Evolutionary conservation across 169 alveolate genomes (phyloP), one percentile per base, ranked within the genome.

Genomic region (Amoebophrya sp.): DNA sequence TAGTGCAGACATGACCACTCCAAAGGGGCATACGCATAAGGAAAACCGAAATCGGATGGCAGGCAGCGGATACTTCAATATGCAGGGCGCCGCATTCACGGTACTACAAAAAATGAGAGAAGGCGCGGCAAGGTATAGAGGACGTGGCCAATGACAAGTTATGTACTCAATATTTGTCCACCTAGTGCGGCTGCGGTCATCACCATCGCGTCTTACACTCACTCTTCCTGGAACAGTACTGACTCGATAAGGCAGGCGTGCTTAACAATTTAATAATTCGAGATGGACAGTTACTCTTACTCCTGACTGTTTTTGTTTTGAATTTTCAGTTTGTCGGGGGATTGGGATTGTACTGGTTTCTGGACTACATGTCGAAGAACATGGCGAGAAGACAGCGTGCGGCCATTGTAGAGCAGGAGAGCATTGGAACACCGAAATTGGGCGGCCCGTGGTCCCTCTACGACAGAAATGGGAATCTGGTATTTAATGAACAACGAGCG

Each of bases 401-500:
- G 83, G 83, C 83, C 36, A 65, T 65, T 26, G 83, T 65, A 6
- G 83, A 65, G 83, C 83, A 65, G 83, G 83, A 65, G 26, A 6
- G 33, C 26, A 65, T 95, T 34, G 98, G 98, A 39, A 95, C 93
- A 92, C 98, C 98, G 33, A 94, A 95, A 89, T 91, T 96, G 65
- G 98, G 98, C 12, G 98, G 98, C 0, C 95, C 95, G 23, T 96
- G 96, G 93, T 95, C 97, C 41, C 93, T 96, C 38, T 93, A 94
- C 54, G 96, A 96, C 93, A 94, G 94, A 90, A n/a, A 24, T 1
- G 94, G 95, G 14, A 38, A 41, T 14, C 90, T 89, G 23, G 41
- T 40, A 89, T 41, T 18, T 18, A 18, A 12, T n/a, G n/a, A n/a
- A n/a, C n/a, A n/a, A n/a, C n/a, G n/a, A n/a, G n/a, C n/a, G n/a